Conservation (phyloP, 768 basidiomycete genomes). For the Boletus fagicola region DNA sequence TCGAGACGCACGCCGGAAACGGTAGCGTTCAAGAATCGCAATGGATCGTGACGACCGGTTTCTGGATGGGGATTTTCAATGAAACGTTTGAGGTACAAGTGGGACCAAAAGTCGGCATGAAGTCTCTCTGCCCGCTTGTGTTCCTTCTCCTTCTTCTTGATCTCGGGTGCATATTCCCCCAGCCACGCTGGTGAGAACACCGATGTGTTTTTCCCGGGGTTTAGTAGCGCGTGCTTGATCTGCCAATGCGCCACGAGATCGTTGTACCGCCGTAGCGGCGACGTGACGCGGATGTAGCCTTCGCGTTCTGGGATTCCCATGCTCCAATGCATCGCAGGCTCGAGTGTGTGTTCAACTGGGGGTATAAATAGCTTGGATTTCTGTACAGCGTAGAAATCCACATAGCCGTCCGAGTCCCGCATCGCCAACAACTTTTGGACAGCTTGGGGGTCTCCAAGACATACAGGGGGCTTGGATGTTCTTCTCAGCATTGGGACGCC, state of each 20-base stretch:
- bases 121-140: constrained; percentile 29
- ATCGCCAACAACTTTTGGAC: constrained; percentile 46
- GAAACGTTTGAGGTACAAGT: constrained; percentile 40
- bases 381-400: constrained; percentile 40
- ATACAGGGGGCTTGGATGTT: constrained; percentile 33
- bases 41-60: constrained; percentile 25
- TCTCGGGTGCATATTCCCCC: constrained; percentile 39
- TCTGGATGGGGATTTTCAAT: constrained; percentile 25
- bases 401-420: constrained; percentile 46
- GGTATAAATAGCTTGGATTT: constrained; percentile 35
- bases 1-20: constrained; percentile 20
- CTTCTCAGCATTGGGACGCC: constrained; percentile 67
- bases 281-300: constrained; percentile 83
- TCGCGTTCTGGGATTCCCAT: constrained; percentile 70
- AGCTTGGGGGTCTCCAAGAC: constrained; percentile 30
- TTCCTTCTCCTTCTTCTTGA: constrained; percentile 38
- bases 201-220: constrained; percentile 32
- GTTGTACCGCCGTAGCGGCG: constrained; percentile 79
- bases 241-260: constrained; percentile 93
- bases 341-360: constrained; percentile 44
- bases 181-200: constrained; percentile 50
- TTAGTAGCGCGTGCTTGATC: constrained; percentile 72
- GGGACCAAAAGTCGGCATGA: constrained; percentile 43
- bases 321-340: constrained; percentile 61
- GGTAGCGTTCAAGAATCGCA: constrained; percentile 29